A percentile compares a stretch with the other conserved stretches of the same genome.
These are phyloP conservation scores for Venturia nashicola DNA, from an alignment of 2,329 filamentous ascomycete genomes.

Conservation along the genomic window DNA sequence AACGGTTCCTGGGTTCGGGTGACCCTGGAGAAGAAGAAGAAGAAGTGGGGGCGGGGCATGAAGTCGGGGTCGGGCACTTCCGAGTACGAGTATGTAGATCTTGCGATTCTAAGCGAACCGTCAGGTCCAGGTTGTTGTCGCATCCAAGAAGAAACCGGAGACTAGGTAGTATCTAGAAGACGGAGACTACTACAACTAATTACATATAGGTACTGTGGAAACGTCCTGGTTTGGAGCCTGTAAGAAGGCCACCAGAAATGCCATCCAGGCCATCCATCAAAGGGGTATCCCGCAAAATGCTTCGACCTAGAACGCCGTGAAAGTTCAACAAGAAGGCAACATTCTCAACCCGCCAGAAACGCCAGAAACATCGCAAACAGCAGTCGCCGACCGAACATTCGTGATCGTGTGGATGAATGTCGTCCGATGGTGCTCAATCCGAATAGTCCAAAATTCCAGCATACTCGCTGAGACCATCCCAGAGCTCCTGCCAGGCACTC, in stretches of 20 bases:
- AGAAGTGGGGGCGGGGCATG: neutral
- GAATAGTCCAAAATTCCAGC: constrained; percentile 8
- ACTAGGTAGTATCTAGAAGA: too few species aligned
- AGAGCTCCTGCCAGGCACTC: constrained; percentile 12
- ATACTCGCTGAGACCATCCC: constrained; percentile 10
- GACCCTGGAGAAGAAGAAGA: neutral
- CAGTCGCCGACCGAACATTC: neutral
- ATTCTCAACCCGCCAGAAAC: neutral
- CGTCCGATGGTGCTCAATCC: neutral
- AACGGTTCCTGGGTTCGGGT: neutral
- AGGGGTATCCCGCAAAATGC: neutral
- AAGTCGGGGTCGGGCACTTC: neutral
- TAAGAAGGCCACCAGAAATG: neutral
- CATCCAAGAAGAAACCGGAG: too few species aligned
- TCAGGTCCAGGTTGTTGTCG: neutral
- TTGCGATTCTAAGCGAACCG: neutral
- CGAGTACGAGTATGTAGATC: neutral
- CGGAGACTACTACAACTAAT: neutral
- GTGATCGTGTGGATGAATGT: neutral
- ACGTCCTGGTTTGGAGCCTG: neutral
- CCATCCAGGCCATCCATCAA: neutral
- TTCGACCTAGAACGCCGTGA: neutral
- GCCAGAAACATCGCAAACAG: neutral
- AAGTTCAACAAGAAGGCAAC: neutral
- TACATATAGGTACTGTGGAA: neutral